Evolutionary conservation across 139 green algal genomes (phyloP), one percentile per base, ranked within the genome.

Genomic region (Chlamydomonas sphaeroides): DNA sequence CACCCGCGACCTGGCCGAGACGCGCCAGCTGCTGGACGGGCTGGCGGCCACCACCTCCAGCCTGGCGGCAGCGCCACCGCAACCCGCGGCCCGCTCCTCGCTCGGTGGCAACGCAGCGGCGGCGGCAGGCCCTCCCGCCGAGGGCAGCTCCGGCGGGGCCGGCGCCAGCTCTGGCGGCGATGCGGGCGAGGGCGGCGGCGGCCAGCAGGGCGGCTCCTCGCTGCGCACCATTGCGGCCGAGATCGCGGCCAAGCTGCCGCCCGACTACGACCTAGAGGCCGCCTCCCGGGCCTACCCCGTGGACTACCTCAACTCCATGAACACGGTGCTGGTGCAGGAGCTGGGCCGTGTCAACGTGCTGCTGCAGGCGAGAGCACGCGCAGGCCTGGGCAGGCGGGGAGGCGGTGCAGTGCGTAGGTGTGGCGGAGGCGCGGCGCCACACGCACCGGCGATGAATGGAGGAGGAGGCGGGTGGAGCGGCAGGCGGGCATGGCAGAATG

Each of bases 251-350:
- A 88, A 87, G 49, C 85, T 97, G 41, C 93, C 93, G 10, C 56
- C 83, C 2, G 66, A 87, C 49, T 96, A 94, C 63, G 89, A 96
- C 79, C n/a, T 93, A 5, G 91, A 94, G 71, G 80, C 85, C 21
- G 91, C 88, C n/a, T 62, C 41, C 23, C 28, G 21, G 17, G 85
- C 85, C 62, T 92, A 87, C 79, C 90, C 90, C 0, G 87, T 92
- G 30, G 79, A 83, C 14, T 95, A 96, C 81, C 78, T 91, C 65
- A 85, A 96, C 65, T 91, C 78, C 70, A 96, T 96, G 92, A 96
- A 96, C 88, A 96, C 92, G 7, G 92, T 95, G 65, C 86, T 93
- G 65, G 86, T 92, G 41, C 87, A 97, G 85, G 94, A 97, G 88
- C 86, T 95, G 39, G 86, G 81, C 21, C 83, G 94, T 5, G 91